phyloP scores from a whole-genome alignment of 1,139 yeast genomes.

The Blastobotrys persicus region DNA sequence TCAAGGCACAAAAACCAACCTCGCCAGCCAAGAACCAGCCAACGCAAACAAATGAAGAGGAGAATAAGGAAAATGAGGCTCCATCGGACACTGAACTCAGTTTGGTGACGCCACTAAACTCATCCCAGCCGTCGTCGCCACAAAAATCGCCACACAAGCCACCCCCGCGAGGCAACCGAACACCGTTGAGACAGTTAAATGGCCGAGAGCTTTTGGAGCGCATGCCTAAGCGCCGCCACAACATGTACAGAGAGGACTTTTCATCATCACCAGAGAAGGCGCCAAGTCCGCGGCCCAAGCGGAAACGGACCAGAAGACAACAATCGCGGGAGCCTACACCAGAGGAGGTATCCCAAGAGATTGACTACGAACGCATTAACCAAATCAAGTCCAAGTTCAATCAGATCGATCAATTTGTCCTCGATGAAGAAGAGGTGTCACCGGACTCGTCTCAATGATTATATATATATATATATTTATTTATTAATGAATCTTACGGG shows the following conservation, averaged over 20 bases:
- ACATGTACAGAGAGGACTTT: constrained; percentile 5
- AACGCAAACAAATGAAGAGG: constrained; percentile 6
- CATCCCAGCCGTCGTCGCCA: constrained; percentile 6
- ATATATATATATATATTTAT: background rate
- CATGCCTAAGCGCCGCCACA: constrained; percentile 11
- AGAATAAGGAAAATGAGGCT: constrained; percentile 5
- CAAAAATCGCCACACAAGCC: constrained; percentile 14
- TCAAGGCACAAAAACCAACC: constrained; percentile 8
- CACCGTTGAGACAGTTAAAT: constrained; percentile 7
- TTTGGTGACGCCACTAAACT: constrained; percentile 1
- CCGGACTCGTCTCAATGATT: background rate
- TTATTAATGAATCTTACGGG: background rate
- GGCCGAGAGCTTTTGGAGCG: constrained; percentile 13
- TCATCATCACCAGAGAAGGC: constrained; percentile 1
- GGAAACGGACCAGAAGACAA: background rate
- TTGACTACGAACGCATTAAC: constrained; percentile 1
- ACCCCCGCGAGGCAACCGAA: constrained; percentile 6
- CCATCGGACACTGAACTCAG: constrained; percentile 5
- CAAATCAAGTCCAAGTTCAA: constrained; percentile 16
- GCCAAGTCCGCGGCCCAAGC: constrained; percentile 4
- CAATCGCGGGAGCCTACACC: background rate
- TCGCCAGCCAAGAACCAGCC: constrained; percentile 10
- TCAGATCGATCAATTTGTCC: constrained; percentile 20
- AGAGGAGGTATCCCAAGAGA: background rate
- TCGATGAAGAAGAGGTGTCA: constrained; percentile 19